Conservation (phyloP, 306 rosid genomes). For the Carpinus viminea region DNA sequence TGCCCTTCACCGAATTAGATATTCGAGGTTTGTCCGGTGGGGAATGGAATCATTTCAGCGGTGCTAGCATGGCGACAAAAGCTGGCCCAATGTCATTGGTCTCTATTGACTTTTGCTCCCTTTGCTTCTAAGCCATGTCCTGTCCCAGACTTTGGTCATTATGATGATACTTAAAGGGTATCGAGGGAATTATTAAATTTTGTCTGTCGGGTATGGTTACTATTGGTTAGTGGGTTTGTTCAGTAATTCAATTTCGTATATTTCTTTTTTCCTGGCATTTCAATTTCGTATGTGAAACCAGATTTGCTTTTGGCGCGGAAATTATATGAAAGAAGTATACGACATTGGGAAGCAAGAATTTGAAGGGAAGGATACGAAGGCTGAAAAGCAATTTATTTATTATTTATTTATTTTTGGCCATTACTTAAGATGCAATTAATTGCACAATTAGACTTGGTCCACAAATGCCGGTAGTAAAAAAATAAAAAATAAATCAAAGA, state of each 20-base stretch:
- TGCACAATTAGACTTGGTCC: too few relatives aligned
- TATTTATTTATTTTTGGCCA: too few relatives aligned
- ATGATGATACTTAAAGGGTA: slow-evolving; percentile 15
- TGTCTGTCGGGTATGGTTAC: neutral
- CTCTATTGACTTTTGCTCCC: slow-evolving; percentile 34
- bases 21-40: slow-evolving; percentile 11
- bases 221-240: neutral
- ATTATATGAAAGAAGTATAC: too few relatives aligned
- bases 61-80: slow-evolving; percentile 51
- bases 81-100: slow-evolving; percentile 51
- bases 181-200: neutral
- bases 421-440: too few relatives aligned
- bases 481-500: too few relatives aligned
- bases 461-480: too few relatives aligned
- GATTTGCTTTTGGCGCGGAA: too few relatives aligned
- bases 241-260: neutral
- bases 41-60: slow-evolving; percentile 53
- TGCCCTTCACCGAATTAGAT: neutral
- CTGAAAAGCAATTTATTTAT: too few relatives aligned
- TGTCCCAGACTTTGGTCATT: slow-evolving; percentile 38
- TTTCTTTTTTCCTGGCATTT: too few relatives aligned
- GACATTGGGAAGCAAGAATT: too few relatives aligned
- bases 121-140: slow-evolving; percentile 74
- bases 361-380: too few relatives aligned
- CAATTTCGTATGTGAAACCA: too few relatives aligned